phyloP scores from a whole-genome alignment of 2,329 filamentous ascomycete species.

The Sclerotinia subarctica region DNA sequence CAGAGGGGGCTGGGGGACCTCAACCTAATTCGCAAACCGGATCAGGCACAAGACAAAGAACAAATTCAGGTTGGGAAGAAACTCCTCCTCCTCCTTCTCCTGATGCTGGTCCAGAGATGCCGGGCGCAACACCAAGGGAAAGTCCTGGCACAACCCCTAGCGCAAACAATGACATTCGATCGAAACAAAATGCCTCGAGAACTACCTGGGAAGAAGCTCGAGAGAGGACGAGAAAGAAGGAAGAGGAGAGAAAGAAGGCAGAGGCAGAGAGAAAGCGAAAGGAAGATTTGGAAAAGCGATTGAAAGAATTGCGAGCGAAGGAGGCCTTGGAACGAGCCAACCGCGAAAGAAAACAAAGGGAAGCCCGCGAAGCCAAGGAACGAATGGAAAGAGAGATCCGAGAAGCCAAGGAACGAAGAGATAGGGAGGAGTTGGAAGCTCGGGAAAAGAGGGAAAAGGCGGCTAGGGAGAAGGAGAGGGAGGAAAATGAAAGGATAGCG shows the following conservation, averaged over 20 bases:
- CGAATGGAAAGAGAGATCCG: constrained; percentile 47
- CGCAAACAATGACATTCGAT: constrained; percentile 23
- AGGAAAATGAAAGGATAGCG: constrained; percentile 22
- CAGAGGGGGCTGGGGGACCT: constrained; percentile 23
- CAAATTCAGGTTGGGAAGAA: constrained; percentile 17
- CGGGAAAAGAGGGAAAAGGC: constrained; percentile 42
- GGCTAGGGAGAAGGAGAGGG: constrained; percentile 42
- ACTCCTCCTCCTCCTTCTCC: constrained; percentile 18
- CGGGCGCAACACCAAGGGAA: constrained; percentile 11
- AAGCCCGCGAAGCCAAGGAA: constrained; percentile 51
- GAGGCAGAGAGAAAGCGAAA: constrained; percentile 60
- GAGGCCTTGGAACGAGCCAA: constrained; percentile 46
- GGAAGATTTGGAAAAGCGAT: constrained; percentile 52
- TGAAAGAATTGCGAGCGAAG: constrained; percentile 56
- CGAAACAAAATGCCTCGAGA: constrained; percentile 39
- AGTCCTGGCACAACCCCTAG: constrained; percentile 18
- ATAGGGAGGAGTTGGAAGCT: constrained; percentile 28
- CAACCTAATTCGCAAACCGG: constrained; percentile 23
- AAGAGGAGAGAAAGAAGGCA: constrained; percentile 60
- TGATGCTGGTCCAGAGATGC: constrained; percentile 22
- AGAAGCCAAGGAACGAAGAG: constrained; percentile 23
- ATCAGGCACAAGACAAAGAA: constrained; percentile 19
- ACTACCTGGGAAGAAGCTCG: constrained; percentile 65
- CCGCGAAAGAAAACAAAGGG: constrained; percentile 41
- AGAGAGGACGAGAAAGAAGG: constrained; percentile 64